Evolutionary conservation across 495 filamentous ascomycete genomes (phyloP).

Genomic region (Penicillium cinerascens): DNA sequence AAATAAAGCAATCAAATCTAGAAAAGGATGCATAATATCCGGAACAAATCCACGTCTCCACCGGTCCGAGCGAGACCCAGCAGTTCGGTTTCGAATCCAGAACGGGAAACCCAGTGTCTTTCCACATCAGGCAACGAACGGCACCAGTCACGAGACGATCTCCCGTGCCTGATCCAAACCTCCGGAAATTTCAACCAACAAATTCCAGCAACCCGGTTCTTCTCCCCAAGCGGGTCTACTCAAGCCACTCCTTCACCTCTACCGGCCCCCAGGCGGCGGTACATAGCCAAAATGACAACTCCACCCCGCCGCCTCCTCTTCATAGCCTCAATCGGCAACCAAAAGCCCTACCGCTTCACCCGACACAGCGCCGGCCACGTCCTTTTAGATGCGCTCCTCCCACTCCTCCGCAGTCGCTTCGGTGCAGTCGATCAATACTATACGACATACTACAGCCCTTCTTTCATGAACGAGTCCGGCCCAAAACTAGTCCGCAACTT

Average conservation of each 20-base stretch:
- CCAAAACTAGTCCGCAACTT: slow-evolving; percentile 37
- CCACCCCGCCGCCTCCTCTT: slow-evolving; percentile 50
- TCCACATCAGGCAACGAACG: neutral
- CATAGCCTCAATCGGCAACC: slow-evolving; percentile 74
- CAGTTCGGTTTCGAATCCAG: neutral
- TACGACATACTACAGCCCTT: slow-evolving; percentile 60
- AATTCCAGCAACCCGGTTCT: neutral
- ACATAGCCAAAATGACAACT: slow-evolving; percentile 11
- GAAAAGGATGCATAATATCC: neutral
- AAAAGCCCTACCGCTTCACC: slow-evolving; percentile 59
- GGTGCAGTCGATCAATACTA: slow-evolving; percentile 49
- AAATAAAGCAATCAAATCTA: neutral
- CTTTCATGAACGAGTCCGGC: slow-evolving; percentile 74
- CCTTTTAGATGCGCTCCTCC: slow-evolving; percentile 55
- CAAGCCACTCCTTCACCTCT: neutral
- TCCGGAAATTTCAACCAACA: neutral
- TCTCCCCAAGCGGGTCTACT: neutral
- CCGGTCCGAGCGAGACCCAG: slow-evolving; percentile 5
- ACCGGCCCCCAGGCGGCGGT: neutral
- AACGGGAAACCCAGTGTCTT: neutral
- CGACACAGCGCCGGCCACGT: slow-evolving; percentile 78
- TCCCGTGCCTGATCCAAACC: slow-evolving; percentile 16
- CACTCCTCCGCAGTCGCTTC: slow-evolving; percentile 40
- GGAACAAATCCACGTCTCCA: neutral
- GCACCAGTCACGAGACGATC: slow-evolving; percentile 23